Evolutionary conservation across 75 land plant species (phyloP).

Genomic region (Cryptomeria japonica): DNA sequence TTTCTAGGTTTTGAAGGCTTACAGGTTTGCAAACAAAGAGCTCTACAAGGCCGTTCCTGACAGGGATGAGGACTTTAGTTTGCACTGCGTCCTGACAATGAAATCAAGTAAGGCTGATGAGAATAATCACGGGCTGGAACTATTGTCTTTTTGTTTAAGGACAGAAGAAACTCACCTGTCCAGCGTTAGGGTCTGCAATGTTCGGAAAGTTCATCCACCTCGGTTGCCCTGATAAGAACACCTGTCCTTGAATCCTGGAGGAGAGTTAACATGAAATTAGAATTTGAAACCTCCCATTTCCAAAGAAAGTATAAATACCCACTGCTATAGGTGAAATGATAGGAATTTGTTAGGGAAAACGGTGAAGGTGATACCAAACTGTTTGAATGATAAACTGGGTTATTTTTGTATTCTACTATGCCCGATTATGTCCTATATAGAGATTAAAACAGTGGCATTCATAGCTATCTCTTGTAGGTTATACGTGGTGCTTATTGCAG

Average conservation of each 20-base stretch:
- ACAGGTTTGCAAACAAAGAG: slow-evolving; percentile 68
- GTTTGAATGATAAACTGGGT: background rate
- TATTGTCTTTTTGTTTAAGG: background rate
- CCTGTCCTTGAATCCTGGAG: slow-evolving; percentile 56
- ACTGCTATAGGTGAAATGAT: background rate
- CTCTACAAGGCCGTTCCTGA: slow-evolving; percentile 68
- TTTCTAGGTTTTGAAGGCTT: background rate
- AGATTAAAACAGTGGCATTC: background rate
- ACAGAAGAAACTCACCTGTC: slow-evolving; percentile 18
- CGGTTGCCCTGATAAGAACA: slow-evolving; percentile 63
- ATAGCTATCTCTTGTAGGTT: background rate
- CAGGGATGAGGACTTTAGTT: slow-evolving; percentile 67
- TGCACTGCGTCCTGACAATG: slow-evolving; percentile 45
- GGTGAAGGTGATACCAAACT: background rate
- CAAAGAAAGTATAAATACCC: background rate
- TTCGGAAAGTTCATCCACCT: slow-evolving; percentile 53
- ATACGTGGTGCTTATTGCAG: background rate
- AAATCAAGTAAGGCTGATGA: background rate
- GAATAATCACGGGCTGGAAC: background rate
- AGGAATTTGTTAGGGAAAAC: background rate
- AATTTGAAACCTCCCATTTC: background rate
- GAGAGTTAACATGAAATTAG: background rate
- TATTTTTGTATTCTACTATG: background rate
- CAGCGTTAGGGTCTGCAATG: slow-evolving; percentile 13
- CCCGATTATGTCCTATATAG: background rate